These are phyloP conservation scores for Oryza coarctata DNA, from an alignment of 176 grass and related monocot species.

Conservation along the genomic window DNA sequence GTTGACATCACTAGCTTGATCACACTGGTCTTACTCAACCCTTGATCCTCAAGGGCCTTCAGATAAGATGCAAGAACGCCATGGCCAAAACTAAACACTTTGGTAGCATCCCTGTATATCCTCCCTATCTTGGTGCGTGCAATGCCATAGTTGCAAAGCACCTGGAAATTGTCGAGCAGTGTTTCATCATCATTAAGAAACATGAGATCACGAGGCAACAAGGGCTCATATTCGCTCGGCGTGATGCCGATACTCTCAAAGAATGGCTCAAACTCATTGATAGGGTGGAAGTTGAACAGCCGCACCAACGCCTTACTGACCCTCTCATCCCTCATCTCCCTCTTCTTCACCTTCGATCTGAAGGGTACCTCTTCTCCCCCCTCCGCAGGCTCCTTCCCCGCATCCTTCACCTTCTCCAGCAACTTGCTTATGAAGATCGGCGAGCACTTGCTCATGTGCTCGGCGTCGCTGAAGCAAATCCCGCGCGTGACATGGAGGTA, in stretches of 20 bases:
- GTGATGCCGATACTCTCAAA: slow-evolving; percentile 66
- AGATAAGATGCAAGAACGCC: slow-evolving; percentile 52
- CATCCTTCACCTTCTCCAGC: slow-evolving; percentile 51
- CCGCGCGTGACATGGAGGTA: slow-evolving; percentile 61
- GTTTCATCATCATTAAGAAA: slow-evolving; percentile 55
- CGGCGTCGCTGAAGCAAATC: slow-evolving; percentile 43
- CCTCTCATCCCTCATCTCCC: slow-evolving; percentile 42
- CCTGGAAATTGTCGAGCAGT: slow-evolving; percentile 41
- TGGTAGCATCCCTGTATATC: slow-evolving; percentile 44
- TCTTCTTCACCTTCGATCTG: slow-evolving; percentile 34
- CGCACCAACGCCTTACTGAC: slow-evolving; percentile 31
- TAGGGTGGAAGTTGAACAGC: slow-evolving; percentile 52
- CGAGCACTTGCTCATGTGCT: slow-evolving; percentile 58
- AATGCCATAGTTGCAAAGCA: slow-evolving; percentile 62
- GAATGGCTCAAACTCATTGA: slow-evolving; percentile 76
- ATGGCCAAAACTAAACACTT: slow-evolving; percentile 41
- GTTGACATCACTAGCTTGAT: slow-evolving; percentile 53
- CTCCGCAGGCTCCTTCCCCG: slow-evolving; percentile 31
- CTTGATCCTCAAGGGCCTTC: slow-evolving; percentile 49
- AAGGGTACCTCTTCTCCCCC: background rate
- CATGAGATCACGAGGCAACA: slow-evolving; percentile 60
- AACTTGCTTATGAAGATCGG: slow-evolving; percentile 51
- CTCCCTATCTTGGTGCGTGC: slow-evolving; percentile 52
- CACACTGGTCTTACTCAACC: slow-evolving; percentile 57
- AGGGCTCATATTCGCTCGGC: slow-evolving; percentile 26